A percentile compares a stretch with the other conserved stretches of the same genome.
phyloP scores from a whole-genome alignment of 2,329 filamentous ascomycete genomes.

The Sporothrix phasma region DNA sequence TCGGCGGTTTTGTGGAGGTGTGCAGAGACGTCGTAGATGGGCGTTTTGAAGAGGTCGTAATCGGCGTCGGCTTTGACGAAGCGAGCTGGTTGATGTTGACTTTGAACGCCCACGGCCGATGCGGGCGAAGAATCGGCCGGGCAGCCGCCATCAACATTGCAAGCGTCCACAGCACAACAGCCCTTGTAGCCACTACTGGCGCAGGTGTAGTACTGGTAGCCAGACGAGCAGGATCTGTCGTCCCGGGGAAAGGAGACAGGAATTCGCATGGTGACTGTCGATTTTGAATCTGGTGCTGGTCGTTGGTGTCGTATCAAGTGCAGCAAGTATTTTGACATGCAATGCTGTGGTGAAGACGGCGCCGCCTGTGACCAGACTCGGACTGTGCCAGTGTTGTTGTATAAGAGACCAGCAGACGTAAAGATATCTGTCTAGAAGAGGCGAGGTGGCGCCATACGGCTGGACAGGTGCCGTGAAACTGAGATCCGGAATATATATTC shows the following conservation, averaged over 20 bases:
- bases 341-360: neutral
- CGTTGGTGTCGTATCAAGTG: neutral
- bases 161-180: slow-evolving; percentile 39
- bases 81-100: too few relatives aligned
- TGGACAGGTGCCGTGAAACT: neutral
- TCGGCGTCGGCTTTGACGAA: neutral
- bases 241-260: neutral
- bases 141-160: slow-evolving; percentile 26
- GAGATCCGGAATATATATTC: too few relatives aligned
- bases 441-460: neutral
- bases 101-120: too few relatives aligned
- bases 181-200: slow-evolving; percentile 29
- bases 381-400: too few relatives aligned
- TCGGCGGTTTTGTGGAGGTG: neutral
- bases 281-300: too few relatives aligned
- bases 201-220: slow-evolving; percentile 31
- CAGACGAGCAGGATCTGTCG: slow-evolving; percentile 23
- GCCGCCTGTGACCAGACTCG: neutral
- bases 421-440: neutral
- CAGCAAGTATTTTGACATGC: neutral
- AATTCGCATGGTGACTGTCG: slow-evolving; percentile 11
- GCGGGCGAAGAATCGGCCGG: slow-evolving; percentile 17
- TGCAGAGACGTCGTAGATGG: too few relatives aligned
- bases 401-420: neutral
- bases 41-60: too few relatives aligned